These are phyloP conservation scores for Phialemoniopsis sp. DNA, from an alignment of 2,329 filamentous ascomycete genomes.

Conservation along the genomic window DNA sequence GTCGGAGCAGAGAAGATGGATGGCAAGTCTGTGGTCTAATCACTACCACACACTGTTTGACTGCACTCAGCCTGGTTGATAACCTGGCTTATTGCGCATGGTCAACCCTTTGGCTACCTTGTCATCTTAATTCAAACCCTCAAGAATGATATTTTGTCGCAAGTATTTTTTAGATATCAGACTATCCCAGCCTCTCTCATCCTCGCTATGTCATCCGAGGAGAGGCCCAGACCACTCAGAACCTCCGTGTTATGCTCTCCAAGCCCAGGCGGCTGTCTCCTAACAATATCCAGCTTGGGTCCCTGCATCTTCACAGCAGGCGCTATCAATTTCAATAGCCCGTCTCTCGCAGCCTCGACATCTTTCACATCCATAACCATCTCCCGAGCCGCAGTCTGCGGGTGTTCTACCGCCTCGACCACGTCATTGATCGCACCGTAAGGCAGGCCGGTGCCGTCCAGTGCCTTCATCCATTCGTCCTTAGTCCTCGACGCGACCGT, in stretches of 20 bases:
- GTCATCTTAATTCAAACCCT: too few relatives aligned
- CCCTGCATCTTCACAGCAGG: conserved; percentile 8
- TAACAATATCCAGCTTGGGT: background rate
- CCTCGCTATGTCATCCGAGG: conserved; percentile 54
- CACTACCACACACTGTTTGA: too few relatives aligned
- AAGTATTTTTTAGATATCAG: too few relatives aligned
- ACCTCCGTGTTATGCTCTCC: conserved; percentile 4
- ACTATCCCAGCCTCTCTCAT: too few relatives aligned
- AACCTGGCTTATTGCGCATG: too few relatives aligned
- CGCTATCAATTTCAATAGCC: too few relatives aligned
- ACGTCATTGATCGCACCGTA: conserved; percentile 5
- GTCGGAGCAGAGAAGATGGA: too few relatives aligned
- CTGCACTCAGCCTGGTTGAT: too few relatives aligned
- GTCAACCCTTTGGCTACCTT: too few relatives aligned
- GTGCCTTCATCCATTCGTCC: conserved; percentile 1
- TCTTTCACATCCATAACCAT: conserved; percentile 2
- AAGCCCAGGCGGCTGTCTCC: background rate
- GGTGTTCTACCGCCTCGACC: conserved; percentile 3
- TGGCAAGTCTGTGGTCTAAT: too few relatives aligned
- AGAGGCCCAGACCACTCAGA: conserved; percentile 51
- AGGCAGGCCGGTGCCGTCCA: background rate
- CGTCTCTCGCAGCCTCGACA: too few relatives aligned
- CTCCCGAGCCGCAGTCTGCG: conserved; percentile 2
- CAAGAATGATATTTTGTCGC: too few relatives aligned
- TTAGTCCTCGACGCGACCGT: background rate